Evolutionary conservation across 2,329 filamentous ascomycete genomes (phyloP).

Genomic region (Microdochium paspali): DNA sequence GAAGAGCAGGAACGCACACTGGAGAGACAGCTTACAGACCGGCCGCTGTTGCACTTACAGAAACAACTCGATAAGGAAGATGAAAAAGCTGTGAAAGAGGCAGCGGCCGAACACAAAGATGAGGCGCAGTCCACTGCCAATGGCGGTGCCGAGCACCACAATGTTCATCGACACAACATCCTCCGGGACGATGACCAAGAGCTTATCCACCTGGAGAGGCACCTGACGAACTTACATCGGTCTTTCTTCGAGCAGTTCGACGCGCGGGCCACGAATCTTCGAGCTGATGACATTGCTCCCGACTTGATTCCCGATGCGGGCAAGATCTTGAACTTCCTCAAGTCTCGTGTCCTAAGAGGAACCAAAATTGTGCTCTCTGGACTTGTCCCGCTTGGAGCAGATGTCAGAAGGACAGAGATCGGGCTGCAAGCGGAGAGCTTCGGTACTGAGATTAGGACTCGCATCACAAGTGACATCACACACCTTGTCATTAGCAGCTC

Average conservation of each 20-base stretch:
- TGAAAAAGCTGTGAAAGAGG: constrained; percentile 45
- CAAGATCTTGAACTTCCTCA: constrained; percentile 72
- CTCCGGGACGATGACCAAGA: constrained; percentile 85
- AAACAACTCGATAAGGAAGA: constrained; percentile 83
- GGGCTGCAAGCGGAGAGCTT: constrained; percentile 81
- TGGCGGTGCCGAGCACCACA: constrained; percentile 19
- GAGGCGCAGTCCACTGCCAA: constrained; percentile 15
- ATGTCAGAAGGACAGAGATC: constrained; percentile 75
- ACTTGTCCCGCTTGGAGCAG: constrained; percentile 72
- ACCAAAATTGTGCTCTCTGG: constrained; percentile 82
- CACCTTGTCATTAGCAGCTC: constrained; percentile 65
- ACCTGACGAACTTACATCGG: constrained; percentile 65
- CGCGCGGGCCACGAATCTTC: constrained; percentile 36
- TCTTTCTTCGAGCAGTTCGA: constrained; percentile 82
- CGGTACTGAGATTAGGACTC: constrained; percentile 56
- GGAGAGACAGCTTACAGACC: constrained; percentile 79
- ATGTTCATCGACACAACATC: constrained; percentile 57
- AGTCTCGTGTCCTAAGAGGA: constrained; percentile 63
- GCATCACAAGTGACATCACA: constrained; percentile 54
- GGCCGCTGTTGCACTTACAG: constrained; percentile 86
- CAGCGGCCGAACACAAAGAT: constrained; percentile 35
- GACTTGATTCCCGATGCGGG: constrained; percentile 73
- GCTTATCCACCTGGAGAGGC: constrained; percentile 64
- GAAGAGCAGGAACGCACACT: constrained; percentile 82
- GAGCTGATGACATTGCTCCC: constrained; percentile 30